Evolutionary conservation across 805 yeast species (phyloP).

Genomic region (Wickerhamiella nectarea): DNA sequence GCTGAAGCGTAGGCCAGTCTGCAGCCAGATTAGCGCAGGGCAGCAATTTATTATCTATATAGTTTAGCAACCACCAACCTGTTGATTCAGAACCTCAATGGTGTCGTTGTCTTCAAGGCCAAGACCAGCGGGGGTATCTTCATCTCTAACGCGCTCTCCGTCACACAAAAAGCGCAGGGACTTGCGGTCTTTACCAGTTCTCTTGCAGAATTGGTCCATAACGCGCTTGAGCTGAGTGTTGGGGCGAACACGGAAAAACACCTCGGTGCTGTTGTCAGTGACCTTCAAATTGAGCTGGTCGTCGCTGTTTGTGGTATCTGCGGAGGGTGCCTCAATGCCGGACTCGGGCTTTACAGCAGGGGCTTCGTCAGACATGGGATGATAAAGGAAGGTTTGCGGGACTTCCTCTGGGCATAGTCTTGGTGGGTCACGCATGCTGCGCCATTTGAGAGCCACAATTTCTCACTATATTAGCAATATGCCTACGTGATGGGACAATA

Average conservation of each 20-base stretch:
- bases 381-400: not conserved
- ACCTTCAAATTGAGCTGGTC: constrained; percentile 81
- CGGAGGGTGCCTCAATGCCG: too few species aligned
- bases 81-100: constrained; percentile 95
- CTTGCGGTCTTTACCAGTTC: constrained; percentile 81
- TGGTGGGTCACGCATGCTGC: too few species aligned
- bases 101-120: constrained; percentile 94
- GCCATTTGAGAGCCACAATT: too few species aligned
- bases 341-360: constrained; percentile 30
- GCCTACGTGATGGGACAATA: too few species aligned
- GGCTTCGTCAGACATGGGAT: not conserved
- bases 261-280: constrained; percentile 85
- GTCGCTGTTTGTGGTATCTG: constrained; percentile 20
- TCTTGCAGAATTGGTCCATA: constrained; percentile 95
- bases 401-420: too few species aligned
- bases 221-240: constrained; percentile 84
- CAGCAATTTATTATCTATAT: not conserved
- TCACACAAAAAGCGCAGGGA: constrained; percentile 83
- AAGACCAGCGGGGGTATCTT: constrained; percentile 75
- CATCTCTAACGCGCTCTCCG: constrained; percentile 78
- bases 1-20: too few species aligned
- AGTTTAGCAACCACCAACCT: constrained; percentile 31
- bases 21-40: not conserved
- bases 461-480: too few species aligned
- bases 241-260: constrained; percentile 87